These are phyloP conservation scores for Kodamaea laetipori DNA, from an alignment of 805 yeast genomes.

Conservation along the genomic window DNA sequence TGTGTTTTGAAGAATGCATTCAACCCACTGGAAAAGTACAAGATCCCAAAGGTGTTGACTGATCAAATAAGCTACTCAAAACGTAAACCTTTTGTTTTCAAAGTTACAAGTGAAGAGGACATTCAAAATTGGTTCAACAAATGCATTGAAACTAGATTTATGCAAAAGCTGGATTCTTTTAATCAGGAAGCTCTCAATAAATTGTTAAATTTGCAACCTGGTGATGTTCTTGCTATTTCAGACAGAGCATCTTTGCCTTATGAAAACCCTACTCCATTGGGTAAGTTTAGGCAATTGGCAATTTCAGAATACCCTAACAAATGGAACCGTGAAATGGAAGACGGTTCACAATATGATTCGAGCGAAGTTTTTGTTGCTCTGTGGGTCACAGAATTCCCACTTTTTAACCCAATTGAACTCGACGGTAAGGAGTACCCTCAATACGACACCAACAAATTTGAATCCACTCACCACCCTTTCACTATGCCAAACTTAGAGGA, in stretches of 20 bases:
- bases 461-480: conserved; percentile 95
- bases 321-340: conserved; percentile 47
- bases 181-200: conserved; percentile 19
- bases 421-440: conserved; percentile 52
- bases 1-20: conserved; percentile 60
- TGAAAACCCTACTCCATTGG: conserved; percentile 95
- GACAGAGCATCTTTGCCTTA: conserved; percentile 70
- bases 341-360: conserved; percentile 17
- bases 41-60: conserved; percentile 40
- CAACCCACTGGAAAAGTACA: conserved; percentile 23
- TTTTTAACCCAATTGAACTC: conserved; percentile 74
- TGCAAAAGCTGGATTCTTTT: conserved; percentile 20
- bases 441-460: conserved; percentile 51
- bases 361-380: conserved; percentile 55
- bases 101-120: conserved; percentile 47
- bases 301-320: conserved; percentile 53
- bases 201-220: conserved; percentile 50
- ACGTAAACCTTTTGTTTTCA: conserved; percentile 60
- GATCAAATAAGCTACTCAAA: conserved; percentile 49
- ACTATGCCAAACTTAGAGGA: conserved; percentile 85
- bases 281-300: conserved; percentile 77
- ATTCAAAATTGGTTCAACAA: conserved; percentile 46
- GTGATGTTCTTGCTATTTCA: conserved; percentile 78
- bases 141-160: conserved; percentile 32
- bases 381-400: conserved; percentile 93